Percentiles rank a stretch among this genome's conserved stretches.
These are phyloP conservation scores for Aspergillus sparsus DNA, from an alignment of 495 filamentous ascomycete species.

Conservation along the genomic window DNA sequence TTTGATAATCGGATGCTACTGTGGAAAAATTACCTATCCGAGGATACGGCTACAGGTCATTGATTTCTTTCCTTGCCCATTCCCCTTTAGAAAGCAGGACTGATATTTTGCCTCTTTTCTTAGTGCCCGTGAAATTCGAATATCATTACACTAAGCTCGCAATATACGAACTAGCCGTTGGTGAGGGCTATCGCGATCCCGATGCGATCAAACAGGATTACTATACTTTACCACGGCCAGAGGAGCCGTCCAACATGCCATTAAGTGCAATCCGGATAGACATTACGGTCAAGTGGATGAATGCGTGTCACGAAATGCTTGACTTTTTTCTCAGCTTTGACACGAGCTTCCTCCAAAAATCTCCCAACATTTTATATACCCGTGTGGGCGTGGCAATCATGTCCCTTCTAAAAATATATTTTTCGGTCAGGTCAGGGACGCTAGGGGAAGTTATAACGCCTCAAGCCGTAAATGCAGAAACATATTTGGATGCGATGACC, in stretches of 20 bases:
- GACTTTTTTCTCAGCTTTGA: conserved; percentile 47
- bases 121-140: conserved; percentile 47
- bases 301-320: conserved; percentile 49
- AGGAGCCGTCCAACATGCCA: conserved; percentile 31
- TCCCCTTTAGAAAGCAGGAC: not conserved
- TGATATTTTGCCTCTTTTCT: not conserved
- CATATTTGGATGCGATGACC: conserved; percentile 46
- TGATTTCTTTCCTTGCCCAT: not conserved
- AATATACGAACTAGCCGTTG: conserved; percentile 53
- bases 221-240: conserved; percentile 42
- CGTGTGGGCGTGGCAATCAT: conserved; percentile 46
- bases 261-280: conserved; percentile 49
- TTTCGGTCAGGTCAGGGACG: conserved; percentile 44
- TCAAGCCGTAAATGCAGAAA: conserved; percentile 44
- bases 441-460: conserved; percentile 48
- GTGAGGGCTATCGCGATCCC: conserved; percentile 54
- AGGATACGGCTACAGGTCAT: conserved; percentile 45
- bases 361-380: conserved; percentile 51
- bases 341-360: conserved; percentile 40
- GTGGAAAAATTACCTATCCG: conserved; percentile 45
- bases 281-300: conserved; percentile 52
- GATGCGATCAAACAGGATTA: conserved; percentile 42
- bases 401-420: conserved; percentile 52
- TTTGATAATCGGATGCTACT: conserved; percentile 49
- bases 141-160: conserved; percentile 49